Percentiles rank a stretch among this genome's conserved stretches.
These are phyloP conservation scores for Hypholoma sublateritium DNA, from an alignment of 768 basidiomycete genomes.

Conservation along the genomic window DNA sequence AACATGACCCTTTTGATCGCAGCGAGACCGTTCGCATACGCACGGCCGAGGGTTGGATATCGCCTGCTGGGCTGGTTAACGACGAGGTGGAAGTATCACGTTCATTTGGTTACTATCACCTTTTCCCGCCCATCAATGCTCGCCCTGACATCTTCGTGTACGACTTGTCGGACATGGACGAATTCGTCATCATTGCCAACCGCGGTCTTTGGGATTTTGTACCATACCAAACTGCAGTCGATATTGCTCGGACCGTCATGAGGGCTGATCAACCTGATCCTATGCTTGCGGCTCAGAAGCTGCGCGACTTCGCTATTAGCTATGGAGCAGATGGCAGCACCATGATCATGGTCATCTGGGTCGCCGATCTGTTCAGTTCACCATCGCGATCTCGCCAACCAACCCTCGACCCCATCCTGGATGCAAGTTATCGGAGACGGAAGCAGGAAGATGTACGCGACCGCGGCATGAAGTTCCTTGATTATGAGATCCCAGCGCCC, in stretches of 20 bases:
- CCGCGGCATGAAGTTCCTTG: slow-evolving; percentile 60
- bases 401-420: slow-evolving; percentile 45
- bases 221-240: slow-evolving; percentile 93
- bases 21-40: slow-evolving; percentile 86
- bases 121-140: slow-evolving; percentile 88
- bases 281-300: slow-evolving; percentile 90
- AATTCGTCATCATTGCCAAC: slow-evolving; percentile 96
- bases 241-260: slow-evolving; percentile 87
- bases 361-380: slow-evolving; percentile 71
- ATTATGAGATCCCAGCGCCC: slow-evolving; percentile 81
- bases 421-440: slow-evolving; percentile 28
- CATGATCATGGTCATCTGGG: slow-evolving; percentile 96
- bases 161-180: slow-evolving; percentile 79
- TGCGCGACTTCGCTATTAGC: slow-evolving; percentile 94
- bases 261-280: slow-evolving; percentile 61
- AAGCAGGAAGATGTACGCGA: slow-evolving; percentile 56
- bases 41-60: slow-evolving; percentile 91
- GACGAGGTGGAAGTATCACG: slow-evolving; percentile 91
- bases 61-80: slow-evolving; percentile 86
- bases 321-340: slow-evolving; percentile 92
- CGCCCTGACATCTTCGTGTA: slow-evolving; percentile 75
- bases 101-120: slow-evolving; percentile 90
- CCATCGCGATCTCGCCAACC: slow-evolving; percentile 41
- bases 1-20: slow-evolving; percentile 89
- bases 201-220: slow-evolving; percentile 92